These are phyloP conservation scores for Thalassiosira exigua DNA, from an alignment of 352 stramenopile genomes.

Conservation along the genomic window DNA sequence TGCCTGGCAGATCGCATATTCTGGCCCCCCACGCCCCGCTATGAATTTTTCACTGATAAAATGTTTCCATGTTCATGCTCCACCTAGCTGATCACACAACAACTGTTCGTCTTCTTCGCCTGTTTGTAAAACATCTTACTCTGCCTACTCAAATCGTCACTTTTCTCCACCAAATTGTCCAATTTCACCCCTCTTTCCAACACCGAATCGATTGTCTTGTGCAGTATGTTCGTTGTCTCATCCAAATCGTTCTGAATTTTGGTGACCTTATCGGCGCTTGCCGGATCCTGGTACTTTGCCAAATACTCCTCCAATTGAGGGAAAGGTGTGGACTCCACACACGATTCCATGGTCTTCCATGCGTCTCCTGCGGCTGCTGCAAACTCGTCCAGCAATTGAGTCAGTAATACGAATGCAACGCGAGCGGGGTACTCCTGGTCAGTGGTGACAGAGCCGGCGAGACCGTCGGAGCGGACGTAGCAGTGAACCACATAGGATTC, in stretches of 20 bases:
- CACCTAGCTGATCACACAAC: constrained; percentile 90
- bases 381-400: constrained; percentile 96
- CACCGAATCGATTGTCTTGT: constrained; percentile 99
- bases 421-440: constrained; percentile 98
- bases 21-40: no score
- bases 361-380: constrained; percentile 81
- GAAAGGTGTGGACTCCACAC: constrained; percentile 89
- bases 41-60: constrained; percentile 1
- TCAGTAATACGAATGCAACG: constrained; percentile 97
- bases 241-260: constrained; percentile 99
- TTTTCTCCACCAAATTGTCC: constrained; percentile 98
- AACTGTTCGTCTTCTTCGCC: constrained; percentile 99
- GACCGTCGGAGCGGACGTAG: constrained; percentile 95
- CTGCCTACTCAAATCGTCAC: constrained; percentile 96
- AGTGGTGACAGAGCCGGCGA: constrained; percentile 95
- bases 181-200: constrained; percentile 98
- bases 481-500: constrained; percentile 98
- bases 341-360: constrained; percentile 72
- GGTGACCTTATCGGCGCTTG: constrained; percentile 99
- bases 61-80: background rate
- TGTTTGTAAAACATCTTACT: constrained; percentile 99
- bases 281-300: constrained; percentile 95
- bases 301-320: constrained; percentile 92
- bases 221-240: constrained; percentile 98
- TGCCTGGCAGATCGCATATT: no score